Base-by-base conservation (phyloP, 225 moss, liverwort and hornwort species). In the Neckera pumila region DNA sequence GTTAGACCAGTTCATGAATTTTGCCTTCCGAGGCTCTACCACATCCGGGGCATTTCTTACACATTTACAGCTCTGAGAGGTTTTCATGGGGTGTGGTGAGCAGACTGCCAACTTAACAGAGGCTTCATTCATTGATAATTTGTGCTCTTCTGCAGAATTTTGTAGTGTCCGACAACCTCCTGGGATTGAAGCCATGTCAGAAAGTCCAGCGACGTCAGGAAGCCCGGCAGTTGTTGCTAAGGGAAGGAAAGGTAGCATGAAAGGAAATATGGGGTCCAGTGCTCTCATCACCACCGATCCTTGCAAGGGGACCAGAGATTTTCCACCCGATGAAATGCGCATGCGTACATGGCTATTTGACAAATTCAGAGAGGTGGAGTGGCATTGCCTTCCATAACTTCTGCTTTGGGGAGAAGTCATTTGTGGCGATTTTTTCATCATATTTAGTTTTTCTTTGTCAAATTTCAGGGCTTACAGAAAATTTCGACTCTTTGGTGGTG, bases 281-380 rank as follows among this genome's bases (percentile, higher is more conserved):
- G 63, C 57, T 38, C 89, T 95, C n/a, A 93, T 98, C 86, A 92
- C 91, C 79, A 94, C 94, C 45, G 95, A 94, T 85, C 97, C 98
- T 47, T 96, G 96, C 26, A 95, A 93, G 62, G 98, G 98, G 64
- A 98, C 98, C 62, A 90, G 98, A 77, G 98, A 97, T 88, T 97
- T 98, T 78, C 94, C 97, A 62, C 98, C 98, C 22, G 95, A 97
- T 43, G 98, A 98, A 9, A 97, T 98, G 98, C 97, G 98, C 45
- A 90, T 97, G 80, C 95, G 98, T 26, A 92, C 95, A 61, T 95
- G 97, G 96, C 95, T 98, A 72, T 98, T 98, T 84, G 91, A 94
- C 87, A 91, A 95, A 26, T 97, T 98, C 86, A 93, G 97, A 85
- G 95, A 98, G 98, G 98, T 98, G 86, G 86, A 84, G 5, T 21